Evolutionary conservation across 345 rosid species (phyloP), one percentile per base, ranked within the genome.

Genomic region (Salix arbutifolia): DNA sequence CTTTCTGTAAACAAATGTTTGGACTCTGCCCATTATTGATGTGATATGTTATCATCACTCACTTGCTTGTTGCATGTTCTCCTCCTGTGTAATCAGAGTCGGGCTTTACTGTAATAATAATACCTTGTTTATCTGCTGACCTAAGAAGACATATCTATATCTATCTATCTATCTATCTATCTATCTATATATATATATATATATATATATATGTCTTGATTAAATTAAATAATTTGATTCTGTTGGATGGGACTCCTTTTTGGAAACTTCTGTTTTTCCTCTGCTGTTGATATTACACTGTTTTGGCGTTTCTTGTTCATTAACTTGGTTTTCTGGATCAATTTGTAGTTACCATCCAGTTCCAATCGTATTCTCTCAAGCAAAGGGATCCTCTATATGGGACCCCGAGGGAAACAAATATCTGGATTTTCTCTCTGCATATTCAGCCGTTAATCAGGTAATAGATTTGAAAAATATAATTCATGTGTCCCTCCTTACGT

Each of bases 381-480:
- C 89, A n/a, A 91, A 87, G 73, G 98, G 99, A 50, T 89, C 96
- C 35, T 79, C 86, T 19, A 78, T 96, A 75, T 91, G 91, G 94
- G 99, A 96, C 76, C 99, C 98, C 40, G 98, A 96, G 76, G 99
- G 97, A 40, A 96, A 92, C 68, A 87, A 88, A 81, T 96, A 96
- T 79, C 81, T 96, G 28, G 99, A 93, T 86, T 96, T 96, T 86
- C 91, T 96, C 65, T 83, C 98, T 12, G 97, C 98, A 80, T 93
- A 96, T 81, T 93, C 97, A 16, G 99, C 99, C 5, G 96, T 91
- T 79, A 96, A 93, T 83, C 99, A 93, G 94, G 98, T 96, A 83
- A 66, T 18, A 18, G 16, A 3, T 9, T 26, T 46, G 26, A 21
- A 12, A 53, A 37, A 23, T 46, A 12, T 4, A 46, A 46, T 11